Base-by-base conservation (phyloP, 1,284 basidiomycete genomes). In the Calocybe gambosa region DNA sequence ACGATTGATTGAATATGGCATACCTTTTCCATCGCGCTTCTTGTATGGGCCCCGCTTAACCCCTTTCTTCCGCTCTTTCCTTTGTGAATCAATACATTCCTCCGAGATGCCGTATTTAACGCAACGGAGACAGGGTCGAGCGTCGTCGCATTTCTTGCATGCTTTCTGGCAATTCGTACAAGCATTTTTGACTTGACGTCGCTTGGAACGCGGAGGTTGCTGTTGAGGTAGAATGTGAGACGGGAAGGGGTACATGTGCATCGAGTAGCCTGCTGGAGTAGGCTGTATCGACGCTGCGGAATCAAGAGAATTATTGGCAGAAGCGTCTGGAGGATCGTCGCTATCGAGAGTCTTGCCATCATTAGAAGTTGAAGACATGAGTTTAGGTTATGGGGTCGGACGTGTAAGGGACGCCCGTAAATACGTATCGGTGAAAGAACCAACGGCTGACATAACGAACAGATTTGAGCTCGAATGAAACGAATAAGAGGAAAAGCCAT, bases 141-240 rank as follows among this genome's bases (percentile, higher is more conserved):
- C 86, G 58, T 89, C 86, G 68, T 92, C 89, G 63, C 89, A 92
- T 65, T 90, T 90, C 74, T 92, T 92, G 75, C 88, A 92, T 0
- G 89, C 85, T 64, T 87, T 89, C 66, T 91, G 89, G 62, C 89
- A 92, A 58, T 88, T 87, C 39, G 86, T 88, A 66, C 89, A 92
- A 45, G 89, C 89, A 56, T 90, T 91, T 78, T 92, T 92, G 71
- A 92, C 89, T 62, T 92, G 89, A 50, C 84, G 76, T 55, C 89
- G 85, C 66, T 92, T 92, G 26, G 82, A 73, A 52, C 81, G 75
- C 63, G 54, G 75, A 41, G 65, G 72, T 58, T 65, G 64, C 39
- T 61, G 44, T 37, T 61, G 45, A 21, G 63, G 67, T 35, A 74
- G 64, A 53, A 75, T 65, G 53, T 72, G 70, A 31, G 70, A 66